Conservation (phyloP, 805 yeast genomes). For the Isabelozyma heimii region DNA sequence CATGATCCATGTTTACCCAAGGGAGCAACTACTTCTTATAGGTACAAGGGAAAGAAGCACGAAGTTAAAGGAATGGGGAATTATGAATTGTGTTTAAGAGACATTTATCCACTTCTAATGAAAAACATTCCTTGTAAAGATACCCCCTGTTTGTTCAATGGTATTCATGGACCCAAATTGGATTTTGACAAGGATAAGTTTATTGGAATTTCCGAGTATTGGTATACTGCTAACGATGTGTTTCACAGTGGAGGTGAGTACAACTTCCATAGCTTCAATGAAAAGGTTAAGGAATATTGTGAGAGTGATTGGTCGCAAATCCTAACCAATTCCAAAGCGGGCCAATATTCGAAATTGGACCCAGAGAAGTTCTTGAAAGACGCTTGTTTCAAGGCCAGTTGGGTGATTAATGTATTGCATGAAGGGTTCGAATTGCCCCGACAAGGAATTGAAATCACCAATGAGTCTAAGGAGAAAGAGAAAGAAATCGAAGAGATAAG, state of each 20-base stretch:
- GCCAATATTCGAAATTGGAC: slow-evolving; percentile 56
- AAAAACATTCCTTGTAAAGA: slow-evolving; percentile 81
- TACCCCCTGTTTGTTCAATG: slow-evolving; percentile 90
- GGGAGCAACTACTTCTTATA: slow-evolving; percentile 50
- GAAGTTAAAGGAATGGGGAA: slow-evolving; percentile 73
- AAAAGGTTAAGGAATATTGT: slow-evolving; percentile 69
- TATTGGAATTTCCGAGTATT: slow-evolving; percentile 93
- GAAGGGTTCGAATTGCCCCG: slow-evolving; percentile 91
- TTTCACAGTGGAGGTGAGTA: slow-evolving; percentile 88
- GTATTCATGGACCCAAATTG: slow-evolving; percentile 88
- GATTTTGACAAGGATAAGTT: slow-evolving; percentile 78
- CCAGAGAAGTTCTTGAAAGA: slow-evolving; percentile 53
- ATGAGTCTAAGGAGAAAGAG: slow-evolving; percentile 17
- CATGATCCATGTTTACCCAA: slow-evolving; percentile 81
- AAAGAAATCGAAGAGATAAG: slow-evolving; percentile 26
- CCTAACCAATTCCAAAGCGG: slow-evolving; percentile 48
- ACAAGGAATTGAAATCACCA: slow-evolving; percentile 47
- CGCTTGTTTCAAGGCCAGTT: slow-evolving; percentile 91
- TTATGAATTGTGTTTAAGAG: slow-evolving; percentile 67
- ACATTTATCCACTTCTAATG: slow-evolving; percentile 72
- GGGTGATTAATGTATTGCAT: slow-evolving; percentile 87
- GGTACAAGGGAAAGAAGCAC: slow-evolving; percentile 46
- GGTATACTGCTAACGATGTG: slow-evolving; percentile 95
- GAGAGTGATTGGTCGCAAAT: slow-evolving; percentile 65
- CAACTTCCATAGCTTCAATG: slow-evolving; percentile 67